Percentiles rank a stretch among this genome's conserved stretches.
These are phyloP conservation scores for Eucalyptus victrix DNA, from an alignment of 345 rosid genomes.

Conservation along the genomic window DNA sequence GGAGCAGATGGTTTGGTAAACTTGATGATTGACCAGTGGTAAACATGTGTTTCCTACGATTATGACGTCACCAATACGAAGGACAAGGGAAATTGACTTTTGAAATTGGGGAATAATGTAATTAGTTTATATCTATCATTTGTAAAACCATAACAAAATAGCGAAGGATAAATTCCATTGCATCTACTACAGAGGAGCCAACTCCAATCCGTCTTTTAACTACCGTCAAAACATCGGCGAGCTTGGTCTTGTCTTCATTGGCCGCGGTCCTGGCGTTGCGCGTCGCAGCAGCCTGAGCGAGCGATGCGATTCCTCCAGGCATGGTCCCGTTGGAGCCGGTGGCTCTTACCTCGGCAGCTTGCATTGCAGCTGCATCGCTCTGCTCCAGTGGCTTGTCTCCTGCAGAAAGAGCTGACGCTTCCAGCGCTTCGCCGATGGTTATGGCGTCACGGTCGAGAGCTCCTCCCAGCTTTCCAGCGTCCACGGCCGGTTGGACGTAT, in stretches of 20 bases:
- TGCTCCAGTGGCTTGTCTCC: conserved; percentile 68
- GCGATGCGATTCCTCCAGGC: conserved; percentile 66
- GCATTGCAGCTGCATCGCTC: conserved; percentile 87
- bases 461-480: background rate
- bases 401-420: conserved; percentile 56
- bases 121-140: background rate
- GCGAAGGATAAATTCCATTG: background rate
- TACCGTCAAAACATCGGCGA: background rate
- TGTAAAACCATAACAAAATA: background rate
- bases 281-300: conserved; percentile 72
- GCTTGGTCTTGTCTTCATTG: conserved; percentile 41
- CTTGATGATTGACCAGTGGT: background rate
- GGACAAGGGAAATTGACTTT: background rate
- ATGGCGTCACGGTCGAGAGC: background rate
- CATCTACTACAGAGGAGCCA: background rate
- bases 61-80: too few species aligned
- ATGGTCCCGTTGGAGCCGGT: conserved; percentile 46
- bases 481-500: background rate
- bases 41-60: too few species aligned
- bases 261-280: conserved; percentile 32
- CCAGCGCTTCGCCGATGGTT: conserved; percentile 68
- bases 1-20: background rate
- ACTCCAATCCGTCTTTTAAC: background rate
- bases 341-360: conserved; percentile 82
- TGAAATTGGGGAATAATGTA: background rate